phyloP scores from a whole-genome alignment of 768 basidiomycete genomes.

The Panaeolus papilionaceus region DNA sequence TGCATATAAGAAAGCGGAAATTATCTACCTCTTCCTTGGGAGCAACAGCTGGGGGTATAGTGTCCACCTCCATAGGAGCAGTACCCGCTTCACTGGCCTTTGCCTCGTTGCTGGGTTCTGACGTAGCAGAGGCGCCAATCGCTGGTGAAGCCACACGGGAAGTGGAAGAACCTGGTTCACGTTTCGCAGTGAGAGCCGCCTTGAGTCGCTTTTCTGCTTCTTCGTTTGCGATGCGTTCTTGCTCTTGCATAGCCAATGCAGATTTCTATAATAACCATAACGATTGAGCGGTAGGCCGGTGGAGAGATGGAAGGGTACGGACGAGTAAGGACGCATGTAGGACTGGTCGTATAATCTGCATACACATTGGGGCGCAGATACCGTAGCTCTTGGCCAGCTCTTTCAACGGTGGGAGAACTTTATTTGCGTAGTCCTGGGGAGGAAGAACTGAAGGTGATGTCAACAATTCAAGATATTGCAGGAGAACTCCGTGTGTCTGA shows the following conservation, averaged over 20 bases:
- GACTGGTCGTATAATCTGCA: constrained; percentile 92
- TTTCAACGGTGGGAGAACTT: constrained; percentile 74
- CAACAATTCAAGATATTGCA: constrained; percentile 92
- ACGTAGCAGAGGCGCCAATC: constrained; percentile 33
- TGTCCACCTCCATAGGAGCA: constrained; percentile 59
- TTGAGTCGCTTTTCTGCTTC: constrained; percentile 85
- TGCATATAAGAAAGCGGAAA: not conserved
- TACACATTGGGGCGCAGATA: constrained; percentile 85
- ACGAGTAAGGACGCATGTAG: constrained; percentile 69
- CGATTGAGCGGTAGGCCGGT: constrained; percentile 13
- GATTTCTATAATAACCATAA: constrained; percentile 47
- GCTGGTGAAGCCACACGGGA: constrained; percentile 74
- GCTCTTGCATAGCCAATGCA: constrained; percentile 70
- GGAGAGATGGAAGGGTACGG: constrained; percentile 31
- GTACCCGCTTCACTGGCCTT: constrained; percentile 49
- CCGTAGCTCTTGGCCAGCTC: constrained; percentile 81
- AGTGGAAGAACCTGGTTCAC: constrained; percentile 61
- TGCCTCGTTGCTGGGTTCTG: constrained; percentile 33
- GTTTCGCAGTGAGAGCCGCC: constrained; percentile 78
- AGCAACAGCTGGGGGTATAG: constrained; percentile 31
- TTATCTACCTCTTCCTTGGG: constrained; percentile 44
- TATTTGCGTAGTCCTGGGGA: constrained; percentile 74
- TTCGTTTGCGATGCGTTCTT: constrained; percentile 71
- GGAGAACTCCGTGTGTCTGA: constrained; percentile 89
- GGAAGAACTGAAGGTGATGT: constrained; percentile 72